Evolutionary conservation across 495 filamentous ascomycete genomes (phyloP).

Genomic region (Aspergillus mulundensis): DNA sequence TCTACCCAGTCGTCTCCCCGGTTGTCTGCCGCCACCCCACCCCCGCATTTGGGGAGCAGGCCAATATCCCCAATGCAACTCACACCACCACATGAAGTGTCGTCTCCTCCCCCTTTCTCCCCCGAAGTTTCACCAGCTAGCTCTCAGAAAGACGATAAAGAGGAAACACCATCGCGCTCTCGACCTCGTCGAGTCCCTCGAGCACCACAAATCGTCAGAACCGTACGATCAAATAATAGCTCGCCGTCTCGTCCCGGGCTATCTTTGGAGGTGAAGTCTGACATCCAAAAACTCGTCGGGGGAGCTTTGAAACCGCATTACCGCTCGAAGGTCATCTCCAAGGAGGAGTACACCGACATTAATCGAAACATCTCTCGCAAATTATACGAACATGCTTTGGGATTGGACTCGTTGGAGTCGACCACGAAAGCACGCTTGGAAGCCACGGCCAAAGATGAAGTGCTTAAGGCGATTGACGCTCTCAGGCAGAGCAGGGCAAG

Average conservation of each 20-base stretch:
- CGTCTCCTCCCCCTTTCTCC: constrained; percentile 58
- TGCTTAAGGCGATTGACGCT: constrained; percentile 57
- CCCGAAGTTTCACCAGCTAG: constrained; percentile 39
- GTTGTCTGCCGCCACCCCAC: constrained; percentile 68
- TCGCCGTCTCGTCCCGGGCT: constrained; percentile 55
- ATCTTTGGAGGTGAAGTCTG: constrained; percentile 70
- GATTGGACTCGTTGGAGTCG: constrained; percentile 52
- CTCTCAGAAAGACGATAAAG: constrained; percentile 18
- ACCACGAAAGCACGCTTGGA: constrained; percentile 61
- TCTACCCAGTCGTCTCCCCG: constrained; percentile 66
- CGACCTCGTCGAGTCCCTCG: constrained; percentile 31
- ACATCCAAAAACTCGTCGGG: constrained; percentile 77
- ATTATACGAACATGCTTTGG: constrained; percentile 77
- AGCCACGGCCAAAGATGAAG: constrained; percentile 67
- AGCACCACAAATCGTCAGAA: constrained; percentile 24
- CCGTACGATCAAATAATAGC: constrained; percentile 46
- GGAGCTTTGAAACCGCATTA: constrained; percentile 73
- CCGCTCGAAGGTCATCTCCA: constrained; percentile 60
- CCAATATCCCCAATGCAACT: constrained; percentile 66
- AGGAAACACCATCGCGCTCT: constrained; percentile 15
- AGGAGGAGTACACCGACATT: constrained; percentile 83
- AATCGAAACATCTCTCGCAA: constrained; percentile 78
- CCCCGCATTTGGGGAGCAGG: constrained; percentile 56
- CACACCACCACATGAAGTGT: constrained; percentile 58
- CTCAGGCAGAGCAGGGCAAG: constrained; percentile 25